Conservation (phyloP, 495 filamentous ascomycete species). For the Rusavskia elegans region DNA sequence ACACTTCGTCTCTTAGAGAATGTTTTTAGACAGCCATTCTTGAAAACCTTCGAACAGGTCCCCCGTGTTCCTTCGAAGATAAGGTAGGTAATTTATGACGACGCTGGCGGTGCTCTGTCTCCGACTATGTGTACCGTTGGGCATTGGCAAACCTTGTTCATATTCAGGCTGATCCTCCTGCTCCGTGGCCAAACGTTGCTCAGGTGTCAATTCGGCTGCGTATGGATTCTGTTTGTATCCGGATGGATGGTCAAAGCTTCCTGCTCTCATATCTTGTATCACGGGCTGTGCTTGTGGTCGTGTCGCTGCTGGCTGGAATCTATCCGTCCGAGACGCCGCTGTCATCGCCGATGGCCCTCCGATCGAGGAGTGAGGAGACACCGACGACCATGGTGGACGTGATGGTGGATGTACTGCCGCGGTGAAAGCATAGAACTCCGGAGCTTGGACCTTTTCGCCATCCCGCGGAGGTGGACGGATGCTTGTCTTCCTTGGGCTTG, state of each 20-base stretch:
- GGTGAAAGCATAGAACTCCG: too few relatives aligned
- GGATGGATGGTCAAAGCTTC: constrained; percentile 28
- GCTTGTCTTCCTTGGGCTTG: too few relatives aligned
- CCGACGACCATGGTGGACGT: too few relatives aligned
- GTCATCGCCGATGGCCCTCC: too few relatives aligned
- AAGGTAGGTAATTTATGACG: neutral
- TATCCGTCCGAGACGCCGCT: constrained; percentile 2
- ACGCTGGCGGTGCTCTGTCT: neutral
- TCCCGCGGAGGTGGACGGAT: too few relatives aligned
- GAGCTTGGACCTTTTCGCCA: too few relatives aligned
- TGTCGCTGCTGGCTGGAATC: neutral
- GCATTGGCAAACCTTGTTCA: constrained; percentile 33
- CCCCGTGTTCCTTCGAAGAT: neutral
- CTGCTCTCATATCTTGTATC: neutral
- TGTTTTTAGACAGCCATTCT: neutral
- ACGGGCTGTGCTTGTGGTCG: neutral
- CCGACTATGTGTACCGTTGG: neutral
- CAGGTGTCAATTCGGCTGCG: constrained; percentile 25
- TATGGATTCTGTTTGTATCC: constrained; percentile 41
- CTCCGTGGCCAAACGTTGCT: constrained; percentile 16
- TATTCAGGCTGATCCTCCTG: constrained; percentile 4
- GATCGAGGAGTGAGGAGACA: too few relatives aligned
- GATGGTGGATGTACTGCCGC: too few relatives aligned
- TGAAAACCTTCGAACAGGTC: neutral
- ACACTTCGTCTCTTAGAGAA: neutral